Base-by-base conservation (phyloP, 371 early-diverging fungal genomes). In the Circinella umbellata region DNA sequence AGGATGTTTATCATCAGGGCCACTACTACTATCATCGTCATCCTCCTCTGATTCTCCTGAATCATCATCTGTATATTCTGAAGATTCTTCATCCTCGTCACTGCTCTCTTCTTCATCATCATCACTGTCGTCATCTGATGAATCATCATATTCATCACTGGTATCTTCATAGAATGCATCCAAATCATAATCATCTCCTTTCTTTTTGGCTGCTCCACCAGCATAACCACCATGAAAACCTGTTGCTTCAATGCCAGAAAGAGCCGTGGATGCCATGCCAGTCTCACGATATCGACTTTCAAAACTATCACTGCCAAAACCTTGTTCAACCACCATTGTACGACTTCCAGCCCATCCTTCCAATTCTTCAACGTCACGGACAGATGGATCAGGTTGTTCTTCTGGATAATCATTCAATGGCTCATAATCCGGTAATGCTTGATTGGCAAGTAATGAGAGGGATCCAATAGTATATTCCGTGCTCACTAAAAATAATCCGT, bases 351-450 rank as follows among this genome's bases (percentile, higher is more conserved):
- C 77, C 86, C 86, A 77, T 63, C 80, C 86, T 64, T 67, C 82
- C 3, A 84, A 61, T 62, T 84, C 83, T 48, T 80, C 79, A 10
- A 80, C 79, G 75, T 79, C 88, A 71, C 94, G 88, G 6, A 91
- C 88, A 2, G 86, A 77, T 1, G 88, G 69, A 76, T 94, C 92
- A 0, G 94, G 93, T 60, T 88, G 86, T 11, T 78, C 86, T 15
- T 83, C 70, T 1, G 97, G 92, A 91, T 95, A 97, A 60, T 92
- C 91, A 5, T 96, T 92, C 60, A 97, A 80, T 10, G 93, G 86
- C 51, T 88, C 88, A 76, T 97, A 97, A 5, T 92, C 95, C 10
- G 83, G 80, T 46, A 93, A 78, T 4, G 85, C 72, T n/a, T 89
- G 88, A 69, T 90, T 87, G 61, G 95, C 76, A 10, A 93, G 79